Evolutionary conservation across 805 yeast genomes (phyloP).

Genomic region (Ogataea salicorniae): DNA sequence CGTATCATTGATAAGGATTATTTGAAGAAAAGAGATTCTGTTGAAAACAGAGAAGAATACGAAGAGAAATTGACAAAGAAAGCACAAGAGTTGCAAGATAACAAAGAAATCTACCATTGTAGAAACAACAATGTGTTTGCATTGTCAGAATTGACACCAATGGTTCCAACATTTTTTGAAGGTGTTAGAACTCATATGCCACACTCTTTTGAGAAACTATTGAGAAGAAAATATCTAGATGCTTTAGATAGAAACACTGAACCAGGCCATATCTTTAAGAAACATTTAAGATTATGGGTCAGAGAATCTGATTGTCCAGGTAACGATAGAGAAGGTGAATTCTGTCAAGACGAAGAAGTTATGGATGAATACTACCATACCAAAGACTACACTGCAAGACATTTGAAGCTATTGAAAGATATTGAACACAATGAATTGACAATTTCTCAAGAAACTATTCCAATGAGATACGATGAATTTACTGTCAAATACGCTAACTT

Average conservation of each 20-base stretch:
- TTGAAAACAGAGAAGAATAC: conserved; percentile 13
- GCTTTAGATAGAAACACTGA: conserved; percentile 33
- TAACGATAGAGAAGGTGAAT: conserved; percentile 22
- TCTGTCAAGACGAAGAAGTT: conserved; percentile 30
- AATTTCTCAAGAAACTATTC: conserved; percentile 20
- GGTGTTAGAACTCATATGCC: conserved; percentile 55
- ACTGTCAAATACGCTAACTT: conserved; percentile 17
- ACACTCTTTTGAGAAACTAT: conserved; percentile 32
- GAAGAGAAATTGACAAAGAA: conserved; percentile 8
- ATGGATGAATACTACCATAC: conserved; percentile 29
- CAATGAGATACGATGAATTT: conserved; percentile 26
- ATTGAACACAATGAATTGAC: conserved; percentile 8
- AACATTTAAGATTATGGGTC: conserved; percentile 56
- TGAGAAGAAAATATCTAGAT: conserved; percentile 46
- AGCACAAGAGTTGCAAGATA: conserved; percentile 19
- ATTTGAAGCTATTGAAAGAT: conserved; percentile 13
- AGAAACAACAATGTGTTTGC: conserved; percentile 49
- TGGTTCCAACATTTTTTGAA: conserved; percentile 46
- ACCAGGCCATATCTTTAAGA: conserved; percentile 40
- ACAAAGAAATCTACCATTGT: conserved; percentile 38
- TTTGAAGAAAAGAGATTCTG: conserved; percentile 6
- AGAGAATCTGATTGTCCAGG: conserved; percentile 22
- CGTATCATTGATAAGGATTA: conserved; percentile 20
- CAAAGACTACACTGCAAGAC: conserved; percentile 22
- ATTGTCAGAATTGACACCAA: conserved; percentile 43